A percentile compares a stretch with the other conserved stretches of the same genome.
phyloP scores from a whole-genome alignment of 768 basidiomycete species.

The Boletales sp. region DNA sequence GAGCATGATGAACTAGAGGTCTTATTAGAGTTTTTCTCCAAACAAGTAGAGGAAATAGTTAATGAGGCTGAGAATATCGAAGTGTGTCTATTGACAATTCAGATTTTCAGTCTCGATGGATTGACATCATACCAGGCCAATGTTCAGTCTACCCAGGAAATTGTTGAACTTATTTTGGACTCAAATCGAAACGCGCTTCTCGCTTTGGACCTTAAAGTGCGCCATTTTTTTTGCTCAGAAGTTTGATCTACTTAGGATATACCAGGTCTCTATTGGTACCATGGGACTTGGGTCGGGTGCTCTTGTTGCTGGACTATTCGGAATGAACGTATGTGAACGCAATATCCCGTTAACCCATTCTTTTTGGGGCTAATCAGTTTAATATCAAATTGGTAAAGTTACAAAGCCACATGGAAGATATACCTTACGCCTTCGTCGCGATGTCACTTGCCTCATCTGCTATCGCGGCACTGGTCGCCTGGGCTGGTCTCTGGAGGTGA shows the following conservation, averaged over 20 bases:
- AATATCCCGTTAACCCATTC: conserved; percentile 10
- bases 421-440: conserved; percentile 69
- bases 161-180: conserved; percentile 94
- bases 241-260: conserved; percentile 1
- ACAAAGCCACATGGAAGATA: conserved; percentile 66
- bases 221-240: conserved; percentile 4
- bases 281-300: conserved; percentile 91
- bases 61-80: conserved; percentile 88
- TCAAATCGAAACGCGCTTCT: conserved; percentile 92
- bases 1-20: conserved; percentile 95
- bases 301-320: conserved; percentile 86
- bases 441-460: conserved; percentile 59
- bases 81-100: conserved; percentile 37
- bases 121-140: conserved; percentile 49
- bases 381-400: conserved; percentile 46
- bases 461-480: conserved; percentile 59
- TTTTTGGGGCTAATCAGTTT: conserved; percentile 19
- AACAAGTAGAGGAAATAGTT: conserved; percentile 96
- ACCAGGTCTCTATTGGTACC: conserved; percentile 87
- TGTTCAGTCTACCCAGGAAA: conserved; percentile 96
- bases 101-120: not conserved
- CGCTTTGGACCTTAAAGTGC: conserved; percentile 84
- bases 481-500: conserved; percentile 62
- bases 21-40: conserved; percentile 89
- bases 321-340: conserved; percentile 83